Evolutionary conservation across 768 basidiomycete genomes (phyloP), one percentile per base, ranked within the genome.

Genomic region (Suillus americanus): DNA sequence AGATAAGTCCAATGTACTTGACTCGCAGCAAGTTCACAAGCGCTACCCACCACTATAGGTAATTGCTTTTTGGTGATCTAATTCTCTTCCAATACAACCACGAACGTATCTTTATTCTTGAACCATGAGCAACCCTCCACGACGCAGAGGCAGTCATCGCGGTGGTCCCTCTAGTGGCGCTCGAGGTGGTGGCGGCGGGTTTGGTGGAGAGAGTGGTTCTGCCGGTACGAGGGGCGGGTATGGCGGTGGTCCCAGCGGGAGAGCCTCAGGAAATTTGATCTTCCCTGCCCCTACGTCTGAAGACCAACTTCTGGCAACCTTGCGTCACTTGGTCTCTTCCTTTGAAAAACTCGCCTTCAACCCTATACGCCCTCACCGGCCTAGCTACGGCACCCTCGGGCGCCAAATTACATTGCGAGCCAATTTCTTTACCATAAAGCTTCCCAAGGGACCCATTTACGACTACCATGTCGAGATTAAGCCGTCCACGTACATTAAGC

Each of bases 381-480:
- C 84, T 8, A 77, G 75, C n/a, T 84, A 77, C 57, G 84, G 84
- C 10, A 79, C 74, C 1, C 66, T 69, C 8, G 84, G 85, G 9
- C 74, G 61, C 5, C 4, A 69, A 28, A 77, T 81, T 62, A 79
- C 75, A 28, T 70, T 86, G 9, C 80, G 85, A 1, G 72, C 83
- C 45, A 85, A 85, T 64, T 85, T 85, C 70, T 85, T 86, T 67
- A 65, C 84, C 0, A 69, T 84, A 61, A 75, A 70, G 25, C 75
- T 84, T 38, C 78, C 81, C 0, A 78, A 78, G 60, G 76, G 73
- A 0, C 67, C 77, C 16, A 64, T 86, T 3, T 79, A 78, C 62
- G 84, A 86, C 65, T 85, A 85, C 64, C 77, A 78, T 37, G 74
- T 83, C 64, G 67, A 73, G 0, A 69, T 83, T 12, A 56, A 69